Evolutionary conservation across 2,329 filamentous ascomycete genomes (phyloP), one percentile per base, ranked within the genome.

Genomic region (Xylariomycetidae sp.): DNA sequence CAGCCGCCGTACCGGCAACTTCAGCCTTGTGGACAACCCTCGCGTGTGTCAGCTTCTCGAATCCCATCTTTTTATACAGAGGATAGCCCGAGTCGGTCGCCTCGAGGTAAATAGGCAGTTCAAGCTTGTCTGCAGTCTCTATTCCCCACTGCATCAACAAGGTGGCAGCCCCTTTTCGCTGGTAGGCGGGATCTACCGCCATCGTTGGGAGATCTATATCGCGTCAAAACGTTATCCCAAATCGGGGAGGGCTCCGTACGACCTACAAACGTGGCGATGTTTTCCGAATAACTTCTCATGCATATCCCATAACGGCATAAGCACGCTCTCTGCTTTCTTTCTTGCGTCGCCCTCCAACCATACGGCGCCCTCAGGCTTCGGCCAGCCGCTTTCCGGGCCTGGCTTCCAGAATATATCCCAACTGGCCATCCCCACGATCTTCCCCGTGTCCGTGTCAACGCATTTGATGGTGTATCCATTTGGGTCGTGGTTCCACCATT

Each of bases 321-420:
- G 17, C 12, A 50, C 32, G 6, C 10, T 37, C n/a, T 51, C 41
- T 12, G 44, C 43, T 19, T 32, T 45, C 29, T 44, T 39, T 1
- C 34, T 38, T 8, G 45, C 40, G 16, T 49, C 35, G 4, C 47
- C 47, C 10, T 49, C 27, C n/a, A 51, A 25, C 46, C 48, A 49
- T 8, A 41, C 34, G 15, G 43, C 40, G 4, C 48, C 41, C 25
- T 38, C 35, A 2, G 46, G 50, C 13, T 39, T 41, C 26, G 34
- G 38, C 48, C 48, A 50, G 6, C 34, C 40, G n/a, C 37, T 44
- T 7, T 44, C 40, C 24, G 38, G 19, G 4, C 41, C 43, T 13
- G 35, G 39, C 12, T 29, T 32, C 44, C 47, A 52, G 31, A 46
- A 50, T n/a, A 53, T 40, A 20, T 52, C 50, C 39, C 43, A 53